These are phyloP conservation scores for Ogataea neopini DNA, from an alignment of 805 yeast species.

Conservation along the genomic window DNA sequence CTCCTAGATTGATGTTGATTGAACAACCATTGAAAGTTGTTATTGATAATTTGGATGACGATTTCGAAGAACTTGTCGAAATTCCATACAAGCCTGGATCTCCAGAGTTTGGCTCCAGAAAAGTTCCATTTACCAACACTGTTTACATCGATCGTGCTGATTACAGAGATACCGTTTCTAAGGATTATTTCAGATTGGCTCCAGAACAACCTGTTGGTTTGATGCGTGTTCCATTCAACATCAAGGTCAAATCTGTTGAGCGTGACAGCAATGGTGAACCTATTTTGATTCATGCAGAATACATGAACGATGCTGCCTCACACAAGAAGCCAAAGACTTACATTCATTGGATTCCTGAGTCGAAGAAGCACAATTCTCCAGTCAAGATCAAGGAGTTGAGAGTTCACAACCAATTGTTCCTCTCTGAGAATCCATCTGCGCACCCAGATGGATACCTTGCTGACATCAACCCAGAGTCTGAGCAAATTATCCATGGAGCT, in stretches of 20 bases:
- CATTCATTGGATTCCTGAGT: slow-evolving; percentile 93
- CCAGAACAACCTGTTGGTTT: slow-evolving; percentile 95
- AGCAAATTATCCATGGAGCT: slow-evolving; percentile 62
- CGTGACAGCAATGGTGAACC: slow-evolving; percentile 64
- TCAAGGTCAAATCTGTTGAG: slow-evolving; percentile 69
- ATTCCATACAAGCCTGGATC: slow-evolving; percentile 91
- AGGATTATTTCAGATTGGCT: slow-evolving; percentile 89
- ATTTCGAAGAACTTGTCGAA: slow-evolving; percentile 64
- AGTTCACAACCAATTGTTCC: slow-evolving; percentile 83
- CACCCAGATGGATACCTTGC: slow-evolving; percentile 86
- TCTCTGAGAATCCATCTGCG: slow-evolving; percentile 85
- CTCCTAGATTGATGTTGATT: slow-evolving; percentile 94
- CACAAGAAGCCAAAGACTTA: slow-evolving; percentile 88
- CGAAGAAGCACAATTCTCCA: slow-evolving; percentile 61
- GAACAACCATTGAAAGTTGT: slow-evolving; percentile 83
- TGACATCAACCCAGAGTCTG: slow-evolving; percentile 81
- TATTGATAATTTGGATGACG: slow-evolving; percentile 78
- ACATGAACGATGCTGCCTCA: slow-evolving; percentile 60
- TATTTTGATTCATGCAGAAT: slow-evolving; percentile 71
- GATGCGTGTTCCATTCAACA: slow-evolving; percentile 83
- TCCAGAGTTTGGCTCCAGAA: slow-evolving; percentile 72
- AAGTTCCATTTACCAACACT: slow-evolving; percentile 71
- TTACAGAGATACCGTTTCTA: slow-evolving; percentile 64
- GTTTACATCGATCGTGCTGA: slow-evolving; percentile 88
- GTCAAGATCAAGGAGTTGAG: slow-evolving; percentile 73